Conservation (phyloP, 768 basidiomycete species). For the Pholiota microspora region DNA sequence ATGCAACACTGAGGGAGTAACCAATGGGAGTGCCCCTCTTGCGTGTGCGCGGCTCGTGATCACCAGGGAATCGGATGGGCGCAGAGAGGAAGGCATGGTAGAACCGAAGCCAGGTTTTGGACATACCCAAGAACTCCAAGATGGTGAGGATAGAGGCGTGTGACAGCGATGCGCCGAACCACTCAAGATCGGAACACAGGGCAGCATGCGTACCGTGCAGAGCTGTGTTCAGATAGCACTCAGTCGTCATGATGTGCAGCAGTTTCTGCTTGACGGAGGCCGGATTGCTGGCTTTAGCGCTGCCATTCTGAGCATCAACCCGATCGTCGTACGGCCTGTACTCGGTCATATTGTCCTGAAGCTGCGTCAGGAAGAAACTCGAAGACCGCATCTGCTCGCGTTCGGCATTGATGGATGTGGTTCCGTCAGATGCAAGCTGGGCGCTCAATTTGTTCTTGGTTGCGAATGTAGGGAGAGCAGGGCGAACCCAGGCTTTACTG, state of each 20-base stretch:
- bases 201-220: conserved; percentile 33
- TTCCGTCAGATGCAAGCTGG: conserved; percentile 16
- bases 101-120: conserved; percentile 33
- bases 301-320: too few relatives aligned
- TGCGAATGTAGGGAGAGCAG: conserved; percentile 12
- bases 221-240: conserved; percentile 36
- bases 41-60: conserved; percentile 29
- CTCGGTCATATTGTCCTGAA: too few relatives aligned
- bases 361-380: conserved; percentile 35
- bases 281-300: conserved; percentile 13
- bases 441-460: conserved; percentile 16
- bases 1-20: conserved; percentile 38
- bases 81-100: conserved; percentile 33
- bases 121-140: conserved; percentile 37
- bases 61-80: conserved; percentile 32
- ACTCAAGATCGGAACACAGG: conserved; percentile 41
- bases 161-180: conserved; percentile 42
- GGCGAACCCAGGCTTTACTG: conserved; percentile 35
- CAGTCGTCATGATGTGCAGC: conserved; percentile 38
- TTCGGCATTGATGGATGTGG: conserved; percentile 24
- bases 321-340: too few relatives aligned
- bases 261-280: conserved; percentile 37
- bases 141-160: conserved; percentile 38
- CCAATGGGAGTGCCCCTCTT: conserved; percentile 42
- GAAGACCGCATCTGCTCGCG: conserved; percentile 23